Evolutionary conservation across 441 rosid species (phyloP), one percentile per base, ranked within the genome.

Genomic region (Biscutella laevigata): DNA sequence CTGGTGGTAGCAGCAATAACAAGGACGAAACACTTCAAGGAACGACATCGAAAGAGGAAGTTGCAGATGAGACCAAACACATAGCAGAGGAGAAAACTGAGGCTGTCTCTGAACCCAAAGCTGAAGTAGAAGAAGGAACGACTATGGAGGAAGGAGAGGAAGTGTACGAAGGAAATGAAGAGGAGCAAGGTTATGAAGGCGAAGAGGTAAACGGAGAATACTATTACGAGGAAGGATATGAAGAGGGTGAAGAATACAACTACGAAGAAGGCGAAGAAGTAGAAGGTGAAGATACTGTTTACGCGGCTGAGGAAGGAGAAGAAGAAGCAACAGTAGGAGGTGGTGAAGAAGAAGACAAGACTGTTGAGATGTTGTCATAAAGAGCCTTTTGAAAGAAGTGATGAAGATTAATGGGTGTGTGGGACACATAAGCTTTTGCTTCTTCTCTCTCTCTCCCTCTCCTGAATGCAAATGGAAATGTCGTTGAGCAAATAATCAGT

Each of bases 161-260:
- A 64, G 71, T 67, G 19, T 74, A 25, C n/a, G 81, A 79, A 38
- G 88, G 75, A 39, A 72, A 53, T 5, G 35, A 56, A 34, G 95
- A 76, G 54, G 80, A 80, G 27, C 76, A 66, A n/a, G 88, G 70
- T 49, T 62, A 66, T 29, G 82, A 74, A 44, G 94, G 52, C 0
- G 85, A 75, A 14, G 97, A 79, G 36, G 73, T 75, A 28, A 94
- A 82, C 27, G 92, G 79, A 17, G 87, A 83, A 12, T 81, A 81
- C 41, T 66, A 72, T 59, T 79, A 81, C n/a, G 82, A 78, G 25
- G 88, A 74, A 61, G 84, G 73, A 30, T 83, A 71, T 48, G 74
- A 78, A 16, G 76, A 72, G 5, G 73, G 53, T 5, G 70, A 46
- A 8, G 94, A 78, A 44, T 86, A 78, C 40, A 75, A 52, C 8